phyloP scores from a whole-genome alignment of 192 early-diverging fungal genomes.

The Pilaira anomala region DNA sequence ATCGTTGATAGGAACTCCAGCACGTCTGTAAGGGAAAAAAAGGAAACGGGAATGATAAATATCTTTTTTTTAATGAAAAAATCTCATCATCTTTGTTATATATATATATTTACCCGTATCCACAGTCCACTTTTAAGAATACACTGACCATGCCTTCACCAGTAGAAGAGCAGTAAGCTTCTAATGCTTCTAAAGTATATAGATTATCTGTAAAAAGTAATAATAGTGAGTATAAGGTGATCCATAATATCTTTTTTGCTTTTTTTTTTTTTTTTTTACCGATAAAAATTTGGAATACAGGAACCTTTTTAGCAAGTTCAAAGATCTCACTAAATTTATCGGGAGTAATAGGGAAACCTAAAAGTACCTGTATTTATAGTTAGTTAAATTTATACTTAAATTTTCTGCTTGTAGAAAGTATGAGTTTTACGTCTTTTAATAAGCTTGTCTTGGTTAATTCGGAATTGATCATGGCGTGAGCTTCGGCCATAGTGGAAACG shows the following conservation, averaged over 20 bases:
- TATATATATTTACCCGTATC: slow-evolving; percentile 24
- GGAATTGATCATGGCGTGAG: slow-evolving; percentile 31
- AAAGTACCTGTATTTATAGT: slow-evolving; percentile 3
- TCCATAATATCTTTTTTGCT: no score
- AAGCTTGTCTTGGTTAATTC: slow-evolving; percentile 15
- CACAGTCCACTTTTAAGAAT: slow-evolving; percentile 37
- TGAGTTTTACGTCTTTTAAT: slow-evolving; percentile 27
- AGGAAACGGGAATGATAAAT: background rate
- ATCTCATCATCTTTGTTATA: background rate
- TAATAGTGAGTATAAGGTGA: no score
- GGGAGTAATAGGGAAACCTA: slow-evolving; percentile 32
- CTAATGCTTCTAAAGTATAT: slow-evolving; percentile 28
- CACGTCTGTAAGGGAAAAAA: slow-evolving; percentile 18
- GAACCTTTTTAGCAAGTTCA: slow-evolving; percentile 18
- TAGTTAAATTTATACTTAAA: background rate
- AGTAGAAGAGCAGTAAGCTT: slow-evolving; percentile 13
- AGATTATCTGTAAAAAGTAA: slow-evolving; percentile 24
- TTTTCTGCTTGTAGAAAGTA: background rate
- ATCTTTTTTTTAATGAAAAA: background rate
- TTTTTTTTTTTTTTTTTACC: slow-evolving; percentile 11
- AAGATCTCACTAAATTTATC: slow-evolving; percentile 32
- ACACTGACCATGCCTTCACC: slow-evolving; percentile 10
- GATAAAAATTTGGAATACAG: slow-evolving; percentile 29
- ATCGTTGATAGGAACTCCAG: slow-evolving; percentile 27
- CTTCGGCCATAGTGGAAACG: slow-evolving; percentile 36